These are phyloP conservation scores for Symmetrospora coprosmae DNA, from an alignment of 768 basidiomycete genomes.

Conservation along the genomic window DNA sequence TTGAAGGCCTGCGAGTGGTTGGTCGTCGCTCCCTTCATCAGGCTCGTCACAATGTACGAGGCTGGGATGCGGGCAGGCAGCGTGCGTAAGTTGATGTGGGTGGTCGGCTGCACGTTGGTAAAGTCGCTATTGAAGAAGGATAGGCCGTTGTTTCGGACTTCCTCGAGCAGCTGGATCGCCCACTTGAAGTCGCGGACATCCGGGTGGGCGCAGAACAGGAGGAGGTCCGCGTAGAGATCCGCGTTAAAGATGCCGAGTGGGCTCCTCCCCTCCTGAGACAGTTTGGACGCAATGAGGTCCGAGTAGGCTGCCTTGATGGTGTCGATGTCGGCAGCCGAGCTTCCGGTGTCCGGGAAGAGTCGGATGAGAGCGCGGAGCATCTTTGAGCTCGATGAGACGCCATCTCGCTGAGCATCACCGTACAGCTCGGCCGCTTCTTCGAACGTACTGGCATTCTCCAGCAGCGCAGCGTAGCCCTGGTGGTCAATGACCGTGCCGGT, in stretches of 20 bases:
- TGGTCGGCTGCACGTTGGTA: slow-evolving; percentile 40
- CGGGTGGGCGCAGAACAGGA: slow-evolving; percentile 26
- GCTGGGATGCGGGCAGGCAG: slow-evolving; percentile 43
- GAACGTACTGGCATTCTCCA: neutral
- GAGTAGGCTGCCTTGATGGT: slow-evolving; percentile 25
- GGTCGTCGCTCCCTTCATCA: slow-evolving; percentile 50
- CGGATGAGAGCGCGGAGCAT: slow-evolving; percentile 28
- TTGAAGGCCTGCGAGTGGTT: slow-evolving; percentile 49
- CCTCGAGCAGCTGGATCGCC: slow-evolving; percentile 43
- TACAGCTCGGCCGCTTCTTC: slow-evolving; percentile 21
- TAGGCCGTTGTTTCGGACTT: slow-evolving; percentile 43
- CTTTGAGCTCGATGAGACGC: slow-evolving; percentile 21
- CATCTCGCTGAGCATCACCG: slow-evolving; percentile 24
- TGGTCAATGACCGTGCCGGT: neutral
- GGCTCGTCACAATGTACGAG: slow-evolving; percentile 46
- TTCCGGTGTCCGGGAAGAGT: neutral
- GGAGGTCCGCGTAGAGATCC: slow-evolving; percentile 21
- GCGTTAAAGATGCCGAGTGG: slow-evolving; percentile 14
- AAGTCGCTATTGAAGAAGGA: slow-evolving; percentile 37
- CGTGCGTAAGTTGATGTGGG: neutral
- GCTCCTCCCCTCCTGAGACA: neutral
- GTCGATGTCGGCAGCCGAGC: neutral
- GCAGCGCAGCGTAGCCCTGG: slow-evolving; percentile 11
- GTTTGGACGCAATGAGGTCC: slow-evolving; percentile 20
- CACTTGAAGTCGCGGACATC: slow-evolving; percentile 23